phyloP scores from a whole-genome alignment of 2,329 filamentous ascomycete species.

The Didymella lethalis region DNA sequence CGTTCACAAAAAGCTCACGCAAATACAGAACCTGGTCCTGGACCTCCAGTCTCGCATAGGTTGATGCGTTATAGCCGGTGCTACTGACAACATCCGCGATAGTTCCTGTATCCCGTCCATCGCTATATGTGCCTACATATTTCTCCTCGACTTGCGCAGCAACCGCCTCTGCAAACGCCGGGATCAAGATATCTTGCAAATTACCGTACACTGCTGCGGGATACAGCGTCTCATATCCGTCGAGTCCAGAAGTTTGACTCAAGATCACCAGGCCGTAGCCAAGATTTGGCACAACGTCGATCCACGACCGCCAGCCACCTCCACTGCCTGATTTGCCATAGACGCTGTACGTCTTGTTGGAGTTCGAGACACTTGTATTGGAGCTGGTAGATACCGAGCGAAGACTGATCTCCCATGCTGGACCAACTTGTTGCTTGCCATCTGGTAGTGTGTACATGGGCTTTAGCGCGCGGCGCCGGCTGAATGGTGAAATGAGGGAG shows the following conservation, averaged over 20 bases:
- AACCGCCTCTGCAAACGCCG: slow-evolving; percentile 38
- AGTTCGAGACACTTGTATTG: slow-evolving; percentile 9
- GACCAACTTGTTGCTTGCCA: slow-evolving; percentile 39
- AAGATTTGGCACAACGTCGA: slow-evolving; percentile 41
- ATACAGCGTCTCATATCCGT: slow-evolving; percentile 27
- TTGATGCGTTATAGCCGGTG: slow-evolving; percentile 17
- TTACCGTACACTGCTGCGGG: slow-evolving; percentile 27
- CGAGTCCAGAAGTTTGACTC: slow-evolving; percentile 27
- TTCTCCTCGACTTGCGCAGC: slow-evolving; percentile 20
- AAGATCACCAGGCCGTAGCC: slow-evolving; percentile 43
- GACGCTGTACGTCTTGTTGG: slow-evolving; percentile 34
- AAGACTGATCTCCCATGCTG: slow-evolving; percentile 43
- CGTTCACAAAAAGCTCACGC: slow-evolving; percentile 39
- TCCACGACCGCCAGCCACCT: slow-evolving; percentile 44
- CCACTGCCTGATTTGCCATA: slow-evolving; percentile 47
- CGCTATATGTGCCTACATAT: slow-evolving; percentile 36
- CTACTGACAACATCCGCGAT: slow-evolving; percentile 27
- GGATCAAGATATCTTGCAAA: slow-evolving; percentile 37
- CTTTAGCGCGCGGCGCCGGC: slow-evolving; percentile 37
- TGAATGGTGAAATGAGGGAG: slow-evolving; percentile 34
- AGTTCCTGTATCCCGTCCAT: slow-evolving; percentile 31
- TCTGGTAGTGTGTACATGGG: slow-evolving; percentile 35
- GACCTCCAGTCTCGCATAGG: slow-evolving; percentile 36
- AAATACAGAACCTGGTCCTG: slow-evolving; percentile 40
- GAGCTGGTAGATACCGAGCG: slow-evolving; percentile 22